Conservation (phyloP, 352 stramenopile species). For the Peronospora belbahrii region DNA sequence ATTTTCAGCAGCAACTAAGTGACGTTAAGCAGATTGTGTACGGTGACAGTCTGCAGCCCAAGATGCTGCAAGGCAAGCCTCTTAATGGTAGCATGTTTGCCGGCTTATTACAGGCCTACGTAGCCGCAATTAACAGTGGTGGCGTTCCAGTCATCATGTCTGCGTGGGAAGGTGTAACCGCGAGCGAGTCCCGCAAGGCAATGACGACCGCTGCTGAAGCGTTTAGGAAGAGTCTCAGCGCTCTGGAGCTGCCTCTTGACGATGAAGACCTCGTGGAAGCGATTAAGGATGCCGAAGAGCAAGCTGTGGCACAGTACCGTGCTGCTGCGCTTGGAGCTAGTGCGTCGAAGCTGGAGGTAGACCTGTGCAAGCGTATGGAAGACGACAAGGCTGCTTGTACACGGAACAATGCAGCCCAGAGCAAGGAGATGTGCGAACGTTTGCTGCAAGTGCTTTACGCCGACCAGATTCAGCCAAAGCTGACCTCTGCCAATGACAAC, state of each 20-base stretch:
- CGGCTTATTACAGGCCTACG: constrained; percentile 71
- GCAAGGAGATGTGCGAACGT: constrained; percentile 74
- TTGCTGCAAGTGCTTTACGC: constrained; percentile 73
- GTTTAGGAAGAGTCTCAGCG: constrained; percentile 54
- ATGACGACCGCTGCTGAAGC: constrained; percentile 45
- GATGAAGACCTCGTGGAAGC: constrained; percentile 49
- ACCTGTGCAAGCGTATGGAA: constrained; percentile 64
- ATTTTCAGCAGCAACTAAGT: constrained; percentile 69
- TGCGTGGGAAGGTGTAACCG: constrained; percentile 80
- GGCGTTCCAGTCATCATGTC: constrained; percentile 82
- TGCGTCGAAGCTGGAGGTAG: constrained; percentile 47
- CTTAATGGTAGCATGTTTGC: constrained; percentile 83
- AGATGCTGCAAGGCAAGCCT: constrained; percentile 72
- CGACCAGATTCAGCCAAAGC: constrained; percentile 73
- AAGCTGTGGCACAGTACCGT: constrained; percentile 51
- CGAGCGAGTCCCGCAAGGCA: constrained; percentile 73
- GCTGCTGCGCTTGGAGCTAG: constrained; percentile 60
- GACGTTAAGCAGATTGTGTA: constrained; percentile 69
- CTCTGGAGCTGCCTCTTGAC: constrained; percentile 63
- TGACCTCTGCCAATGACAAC: constrained; percentile 45
- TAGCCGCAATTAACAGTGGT: constrained; percentile 83
- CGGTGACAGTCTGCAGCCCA: constrained; percentile 60
- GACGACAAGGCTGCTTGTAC: constrained; percentile 44
- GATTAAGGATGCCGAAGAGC: constrained; percentile 50
- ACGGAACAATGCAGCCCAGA: constrained; percentile 45